phyloP scores from a whole-genome alignment of 805 yeast species.

The Nakazawaea wyomingensis region DNA sequence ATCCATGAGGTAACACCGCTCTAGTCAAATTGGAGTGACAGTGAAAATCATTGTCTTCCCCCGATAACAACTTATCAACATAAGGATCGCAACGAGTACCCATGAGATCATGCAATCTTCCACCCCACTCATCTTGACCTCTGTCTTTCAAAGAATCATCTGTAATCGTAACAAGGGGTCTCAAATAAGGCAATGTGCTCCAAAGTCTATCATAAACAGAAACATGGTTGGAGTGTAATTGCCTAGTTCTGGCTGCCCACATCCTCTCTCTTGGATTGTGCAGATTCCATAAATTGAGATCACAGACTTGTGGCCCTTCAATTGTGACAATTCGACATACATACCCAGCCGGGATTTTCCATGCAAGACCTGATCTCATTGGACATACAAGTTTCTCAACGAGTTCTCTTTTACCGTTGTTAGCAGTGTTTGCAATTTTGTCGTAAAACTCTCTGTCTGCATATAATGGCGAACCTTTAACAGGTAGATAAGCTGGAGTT shows the following conservation, averaged over 20 bases:
- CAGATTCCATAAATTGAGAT: conserved; percentile 58
- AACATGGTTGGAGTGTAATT: conserved; percentile 59
- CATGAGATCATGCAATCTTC: conserved; percentile 57
- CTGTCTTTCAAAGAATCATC: conserved; percentile 53
- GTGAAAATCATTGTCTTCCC: conserved; percentile 61
- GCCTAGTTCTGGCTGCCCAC: conserved; percentile 70
- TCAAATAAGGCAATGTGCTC: conserved; percentile 60
- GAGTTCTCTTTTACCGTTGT: conserved; percentile 34
- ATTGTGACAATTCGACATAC: conserved; percentile 58
- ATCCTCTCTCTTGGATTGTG: conserved; percentile 58
- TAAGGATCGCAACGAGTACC: conserved; percentile 71
- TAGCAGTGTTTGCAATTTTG: conserved; percentile 31
- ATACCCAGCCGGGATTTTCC: conserved; percentile 56
- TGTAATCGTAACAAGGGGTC: conserved; percentile 61
- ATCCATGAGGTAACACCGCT: conserved; percentile 54
- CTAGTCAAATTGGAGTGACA: conserved; percentile 62
- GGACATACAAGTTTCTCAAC: conserved; percentile 39
- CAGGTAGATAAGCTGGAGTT: conserved; percentile 50
- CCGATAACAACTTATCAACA: conserved; percentile 57
- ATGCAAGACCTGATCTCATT: conserved; percentile 56
- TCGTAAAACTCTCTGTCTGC: conserved; percentile 46
- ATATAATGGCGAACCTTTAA: conserved; percentile 44
- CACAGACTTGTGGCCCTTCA: conserved; percentile 70
- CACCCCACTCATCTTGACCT: conserved; percentile 60
- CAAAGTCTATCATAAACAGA: conserved; percentile 57